Conservation (phyloP, 805 yeast species). For the Huiozyma sinensis region DNA sequence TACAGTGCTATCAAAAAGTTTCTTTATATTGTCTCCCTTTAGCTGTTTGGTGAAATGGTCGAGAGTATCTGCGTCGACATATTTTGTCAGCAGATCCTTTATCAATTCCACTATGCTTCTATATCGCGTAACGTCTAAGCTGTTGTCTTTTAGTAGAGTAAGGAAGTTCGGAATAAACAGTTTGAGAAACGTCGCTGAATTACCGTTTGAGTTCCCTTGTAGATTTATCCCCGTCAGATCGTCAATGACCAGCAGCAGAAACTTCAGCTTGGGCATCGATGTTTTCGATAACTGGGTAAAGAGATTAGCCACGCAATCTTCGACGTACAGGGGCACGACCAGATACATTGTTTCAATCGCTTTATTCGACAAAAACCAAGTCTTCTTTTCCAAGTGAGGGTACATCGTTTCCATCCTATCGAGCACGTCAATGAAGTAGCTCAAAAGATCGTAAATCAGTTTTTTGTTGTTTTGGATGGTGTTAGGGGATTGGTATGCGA, state of each 20-base stretch:
- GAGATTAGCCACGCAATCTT: slow-evolving; percentile 6
- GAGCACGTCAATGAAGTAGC: slow-evolving; percentile 5
- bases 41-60: slow-evolving; percentile 2
- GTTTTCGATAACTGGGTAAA: background rate
- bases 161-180: slow-evolving; percentile 27
- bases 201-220: slow-evolving; percentile 16
- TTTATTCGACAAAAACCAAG: slow-evolving; percentile 23
- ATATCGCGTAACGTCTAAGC: background rate
- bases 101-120: slow-evolving; percentile 17
- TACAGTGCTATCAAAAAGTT: background rate
- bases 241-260: slow-evolving; percentile 14
- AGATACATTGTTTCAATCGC: slow-evolving; percentile 25
- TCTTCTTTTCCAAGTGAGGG: slow-evolving; percentile 7
- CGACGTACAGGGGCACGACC: slow-evolving; percentile 13
- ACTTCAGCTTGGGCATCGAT: slow-evolving; percentile 2
- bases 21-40: background rate
- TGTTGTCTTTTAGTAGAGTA: slow-evolving; percentile 22
- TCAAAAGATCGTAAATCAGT: slow-evolving; percentile 9
- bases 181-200: slow-evolving; percentile 23
- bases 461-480: slow-evolving; percentile 6
- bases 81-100: slow-evolving; percentile 17
- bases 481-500: slow-evolving; percentile 30
- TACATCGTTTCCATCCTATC: background rate
- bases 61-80: slow-evolving; percentile 5
- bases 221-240: slow-evolving; percentile 18